Percentiles rank a stretch among this genome's conserved stretches.
Evolutionary conservation across 225 moss, liverwort and hornwort species (phyloP).

Genomic region (Straminergon stramineum): DNA sequence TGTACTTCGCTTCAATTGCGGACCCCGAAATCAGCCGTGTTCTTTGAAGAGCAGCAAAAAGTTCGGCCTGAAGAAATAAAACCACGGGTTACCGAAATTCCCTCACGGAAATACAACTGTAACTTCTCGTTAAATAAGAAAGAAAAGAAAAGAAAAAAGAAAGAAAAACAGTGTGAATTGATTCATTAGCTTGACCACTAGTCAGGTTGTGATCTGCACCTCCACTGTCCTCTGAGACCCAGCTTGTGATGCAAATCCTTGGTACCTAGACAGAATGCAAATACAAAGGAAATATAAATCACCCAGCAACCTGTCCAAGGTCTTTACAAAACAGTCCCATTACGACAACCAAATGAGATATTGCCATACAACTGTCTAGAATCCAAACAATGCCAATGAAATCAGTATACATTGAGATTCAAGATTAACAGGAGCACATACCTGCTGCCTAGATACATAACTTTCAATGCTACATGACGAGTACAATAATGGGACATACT

Average conservation of each 20-base stretch:
- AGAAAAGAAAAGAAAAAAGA: not conserved
- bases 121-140: not conserved
- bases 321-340: not conserved
- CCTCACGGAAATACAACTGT: not conserved
- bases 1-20: constrained; percentile 58
- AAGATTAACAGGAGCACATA: constrained; percentile 2
- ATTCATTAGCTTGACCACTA: not conserved
- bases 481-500: constrained; percentile 42
- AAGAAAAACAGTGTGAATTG: not conserved
- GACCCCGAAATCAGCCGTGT: constrained; percentile 64
- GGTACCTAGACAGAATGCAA: constrained; percentile 41
- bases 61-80: constrained; percentile 48
- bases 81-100: not conserved
- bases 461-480: constrained; percentile 70
- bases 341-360: not conserved
- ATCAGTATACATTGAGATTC: not conserved
- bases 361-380: not conserved
- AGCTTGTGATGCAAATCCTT: constrained; percentile 88
- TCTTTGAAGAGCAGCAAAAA: constrained; percentile 77
- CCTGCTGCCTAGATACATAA: constrained; percentile 86
- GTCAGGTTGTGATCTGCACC: constrained; percentile 24
- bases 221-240: constrained; percentile 63
- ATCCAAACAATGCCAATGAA: not conserved
- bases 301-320: not conserved
- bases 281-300: not conserved